Percentiles rank a stretch among this genome's conserved stretches.
Evolutionary conservation across 768 basidiomycete species (phyloP).

Genomic region (Russula sp.): DNA sequence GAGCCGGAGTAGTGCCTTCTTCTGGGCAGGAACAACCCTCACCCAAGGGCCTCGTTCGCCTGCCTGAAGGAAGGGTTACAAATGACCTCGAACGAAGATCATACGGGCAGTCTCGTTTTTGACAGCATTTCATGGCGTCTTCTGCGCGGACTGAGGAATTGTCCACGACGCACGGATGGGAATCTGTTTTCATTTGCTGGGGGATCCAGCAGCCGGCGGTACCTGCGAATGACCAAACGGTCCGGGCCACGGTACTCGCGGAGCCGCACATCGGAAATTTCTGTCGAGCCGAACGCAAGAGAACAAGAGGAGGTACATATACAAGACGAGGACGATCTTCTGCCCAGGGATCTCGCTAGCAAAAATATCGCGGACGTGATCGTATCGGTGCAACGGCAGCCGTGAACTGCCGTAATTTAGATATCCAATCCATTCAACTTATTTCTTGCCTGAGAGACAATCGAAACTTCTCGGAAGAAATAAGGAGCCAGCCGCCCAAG

Average conservation of each 20-base stretch:
- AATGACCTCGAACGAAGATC: slow-evolving; percentile 1
- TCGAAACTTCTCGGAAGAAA: slow-evolving; percentile 3
- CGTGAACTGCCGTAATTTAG: no score
- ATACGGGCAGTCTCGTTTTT: neutral
- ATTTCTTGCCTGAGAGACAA: neutral
- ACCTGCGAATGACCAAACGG: no score
- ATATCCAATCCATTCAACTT: no score
- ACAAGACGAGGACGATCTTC: no score
- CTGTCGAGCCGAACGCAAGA: neutral
- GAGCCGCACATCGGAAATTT: neutral
- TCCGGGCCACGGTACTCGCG: neutral
- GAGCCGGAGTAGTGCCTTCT: neutral
- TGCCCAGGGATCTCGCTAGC: neutral
- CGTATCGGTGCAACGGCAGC: no score
- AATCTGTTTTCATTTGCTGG: no score
- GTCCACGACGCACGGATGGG: neutral
- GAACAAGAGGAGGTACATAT: no score
- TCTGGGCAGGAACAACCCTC: neutral
- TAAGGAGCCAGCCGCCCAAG: neutral
- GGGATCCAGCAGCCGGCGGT: no score
- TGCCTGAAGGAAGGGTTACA: neutral
- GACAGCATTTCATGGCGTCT: neutral
- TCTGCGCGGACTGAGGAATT: neutral
- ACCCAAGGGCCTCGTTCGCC: neutral
- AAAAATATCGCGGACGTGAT: neutral